Conservation (phyloP, 495 filamentous ascomycete species). For the Penicillium riverlandense region DNA sequence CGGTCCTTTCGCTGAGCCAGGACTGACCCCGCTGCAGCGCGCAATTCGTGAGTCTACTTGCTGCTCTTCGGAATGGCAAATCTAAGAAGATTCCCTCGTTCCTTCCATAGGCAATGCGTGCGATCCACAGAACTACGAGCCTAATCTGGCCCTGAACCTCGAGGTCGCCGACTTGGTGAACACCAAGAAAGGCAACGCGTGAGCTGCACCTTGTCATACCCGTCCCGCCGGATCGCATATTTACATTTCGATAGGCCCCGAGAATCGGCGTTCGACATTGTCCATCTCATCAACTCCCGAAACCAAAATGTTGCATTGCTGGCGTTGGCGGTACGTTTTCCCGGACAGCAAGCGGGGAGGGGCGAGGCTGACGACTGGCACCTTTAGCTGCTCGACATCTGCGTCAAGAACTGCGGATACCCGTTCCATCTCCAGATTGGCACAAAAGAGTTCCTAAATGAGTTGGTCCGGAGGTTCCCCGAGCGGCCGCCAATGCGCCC, state of each 20-base stretch:
- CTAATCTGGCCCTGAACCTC: slow-evolving; percentile 90
- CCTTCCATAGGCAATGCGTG: slow-evolving; percentile 67
- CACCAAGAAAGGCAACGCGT: slow-evolving; percentile 93
- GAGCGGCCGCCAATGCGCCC: slow-evolving; percentile 85
- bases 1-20: slow-evolving; percentile 69
- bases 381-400: slow-evolving; percentile 84
- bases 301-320: slow-evolving; percentile 91
- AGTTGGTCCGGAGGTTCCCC: slow-evolving; percentile 92
- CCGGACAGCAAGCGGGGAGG: slow-evolving; percentile 10
- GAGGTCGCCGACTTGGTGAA: slow-evolving; percentile 97
- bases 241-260: slow-evolving; percentile 52
- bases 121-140: slow-evolving; percentile 93
- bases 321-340: slow-evolving; percentile 57
- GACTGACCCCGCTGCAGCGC: slow-evolving; percentile 79
- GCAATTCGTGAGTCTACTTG: slow-evolving; percentile 63
- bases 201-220: slow-evolving; percentile 23
- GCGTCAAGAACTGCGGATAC: slow-evolving; percentile 99
- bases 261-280: slow-evolving; percentile 91
- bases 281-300: slow-evolving; percentile 89
- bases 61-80: slow-evolving; percentile 3
- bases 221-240: slow-evolving; percentile 8
- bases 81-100: slow-evolving; percentile 2
- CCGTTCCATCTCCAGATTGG: slow-evolving; percentile 97
- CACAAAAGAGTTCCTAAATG: slow-evolving; percentile 98
- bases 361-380: slow-evolving; percentile 16